Percentiles rank a stretch among this genome's conserved stretches.
Conservation (phyloP, 352 stramenopile species). For the Stephanocyclus meneghinianus region DNA sequence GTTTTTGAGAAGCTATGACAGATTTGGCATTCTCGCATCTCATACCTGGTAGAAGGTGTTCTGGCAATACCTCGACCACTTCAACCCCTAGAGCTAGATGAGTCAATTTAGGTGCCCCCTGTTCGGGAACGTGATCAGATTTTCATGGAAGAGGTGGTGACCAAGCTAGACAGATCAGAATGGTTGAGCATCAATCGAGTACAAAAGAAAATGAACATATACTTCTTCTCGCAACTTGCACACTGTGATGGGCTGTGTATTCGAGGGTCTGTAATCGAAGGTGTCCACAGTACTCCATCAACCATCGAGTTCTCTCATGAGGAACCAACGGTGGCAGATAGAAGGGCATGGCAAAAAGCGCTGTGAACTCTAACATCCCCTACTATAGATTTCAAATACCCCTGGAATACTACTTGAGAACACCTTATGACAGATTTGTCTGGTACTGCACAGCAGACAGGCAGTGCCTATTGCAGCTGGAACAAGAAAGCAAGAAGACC, state of each 20-base stretch:
- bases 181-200: not conserved
- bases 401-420: not conserved
- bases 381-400: not conserved
- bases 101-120: not conserved
- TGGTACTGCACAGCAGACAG: not conserved
- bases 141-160: not conserved
- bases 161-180: not conserved
- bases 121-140: not conserved
- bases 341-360: not conserved
- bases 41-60: slow-evolving; percentile 14
- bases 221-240: not conserved
- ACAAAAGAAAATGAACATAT: not conserved
- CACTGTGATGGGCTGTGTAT: not conserved
- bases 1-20: no score
- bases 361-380: not conserved
- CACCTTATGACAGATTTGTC: not conserved
- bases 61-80: not conserved
- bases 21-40: not conserved
- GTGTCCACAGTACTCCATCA: not conserved
- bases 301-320: not conserved
- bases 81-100: not conserved
- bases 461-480: not conserved
- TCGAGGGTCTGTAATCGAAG: no score
- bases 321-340: not conserved
- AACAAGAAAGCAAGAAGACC: no score